Evolutionary conservation across 1,139 yeast genomes (phyloP).

Genomic region (Pneumocystis oryctolagi): DNA sequence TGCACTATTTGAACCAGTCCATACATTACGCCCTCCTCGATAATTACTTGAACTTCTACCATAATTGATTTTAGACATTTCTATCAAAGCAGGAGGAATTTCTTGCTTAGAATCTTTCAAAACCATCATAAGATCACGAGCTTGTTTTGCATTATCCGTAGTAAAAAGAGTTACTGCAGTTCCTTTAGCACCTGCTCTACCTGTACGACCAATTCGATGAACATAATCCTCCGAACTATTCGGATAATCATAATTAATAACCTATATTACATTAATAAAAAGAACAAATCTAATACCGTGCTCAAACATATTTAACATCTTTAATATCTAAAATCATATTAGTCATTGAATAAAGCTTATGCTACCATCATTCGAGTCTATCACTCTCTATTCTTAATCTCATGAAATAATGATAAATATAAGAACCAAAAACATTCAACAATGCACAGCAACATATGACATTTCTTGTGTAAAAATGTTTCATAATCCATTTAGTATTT

Average conservation of each 20-base stretch:
- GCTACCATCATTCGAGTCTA: background rate
- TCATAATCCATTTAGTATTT: background rate
- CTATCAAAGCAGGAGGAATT: conserved; percentile 40
- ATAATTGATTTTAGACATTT: conserved; percentile 30
- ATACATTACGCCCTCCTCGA: conserved; percentile 26
- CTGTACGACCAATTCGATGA: conserved; percentile 93
- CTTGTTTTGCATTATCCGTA: conserved; percentile 70
- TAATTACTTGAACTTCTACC: conserved; percentile 39
- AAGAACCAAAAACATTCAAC: background rate
- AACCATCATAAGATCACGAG: conserved; percentile 78
- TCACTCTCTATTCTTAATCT: background rate
- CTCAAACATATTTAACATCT: conserved; percentile 62
- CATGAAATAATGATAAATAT: background rate
- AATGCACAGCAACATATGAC: background rate
- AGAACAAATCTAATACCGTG: background rate
- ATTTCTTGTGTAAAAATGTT: background rate
- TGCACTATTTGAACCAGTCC: conserved; percentile 7
- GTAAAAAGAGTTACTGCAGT: conserved; percentile 93
- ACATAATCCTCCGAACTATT: conserved; percentile 95
- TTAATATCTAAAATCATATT: conserved; percentile 56
- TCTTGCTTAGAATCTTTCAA: conserved; percentile 92
- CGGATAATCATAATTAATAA: conserved; percentile 93
- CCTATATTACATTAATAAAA: background rate
- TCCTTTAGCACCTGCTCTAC: conserved; percentile 95
- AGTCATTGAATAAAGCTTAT: conserved; percentile 8